Percentiles rank a stretch among this genome's conserved stretches.
These are phyloP conservation scores for Phytophthora aleatoria DNA, from an alignment of 352 stramenopile species.

Conservation along the genomic window DNA sequence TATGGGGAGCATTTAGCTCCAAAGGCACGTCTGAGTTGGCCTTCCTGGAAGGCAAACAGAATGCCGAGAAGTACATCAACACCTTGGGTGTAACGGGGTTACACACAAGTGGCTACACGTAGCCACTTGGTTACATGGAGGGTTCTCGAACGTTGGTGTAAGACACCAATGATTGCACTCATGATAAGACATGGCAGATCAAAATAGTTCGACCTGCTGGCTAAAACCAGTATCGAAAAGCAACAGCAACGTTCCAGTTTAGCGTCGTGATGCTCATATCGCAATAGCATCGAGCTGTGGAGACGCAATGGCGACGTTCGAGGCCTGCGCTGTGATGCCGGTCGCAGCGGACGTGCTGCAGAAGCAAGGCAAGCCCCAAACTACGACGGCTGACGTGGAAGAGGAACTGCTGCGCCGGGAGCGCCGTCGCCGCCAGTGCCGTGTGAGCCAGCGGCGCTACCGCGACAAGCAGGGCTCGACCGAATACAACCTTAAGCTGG, in stretches of 20 bases:
- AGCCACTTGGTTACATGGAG: too few relatives aligned
- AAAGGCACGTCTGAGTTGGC: neutral
- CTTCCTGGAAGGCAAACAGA: neutral
- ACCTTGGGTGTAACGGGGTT: neutral
- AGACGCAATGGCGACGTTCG: conserved; percentile 6
- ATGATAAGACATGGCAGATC: too few relatives aligned
- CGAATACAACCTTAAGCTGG: conserved; percentile 71
- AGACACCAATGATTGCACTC: too few relatives aligned
- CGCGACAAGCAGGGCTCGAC: conserved; percentile 66
- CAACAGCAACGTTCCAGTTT: too few relatives aligned
- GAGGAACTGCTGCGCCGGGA: conserved; percentile 31
- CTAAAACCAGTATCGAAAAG: too few relatives aligned
- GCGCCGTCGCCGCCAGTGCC: conserved; percentile 59
- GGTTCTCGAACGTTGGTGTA: too few relatives aligned
- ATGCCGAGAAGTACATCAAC: neutral
- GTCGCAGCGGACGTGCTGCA: neutral
- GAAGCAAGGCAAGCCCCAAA: neutral
- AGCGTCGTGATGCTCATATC: neutral
- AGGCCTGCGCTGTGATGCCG: neutral
- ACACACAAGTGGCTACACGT: too few relatives aligned
- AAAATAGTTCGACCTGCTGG: too few relatives aligned
- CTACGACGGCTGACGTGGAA: conserved; percentile 3
- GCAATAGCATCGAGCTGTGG: conserved; percentile 3
- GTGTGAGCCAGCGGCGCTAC: conserved; percentile 72
- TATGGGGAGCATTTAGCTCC: neutral